These are phyloP conservation scores for Talaromyces sp. DNA, from an alignment of 2,329 filamentous ascomycete species.

Conservation along the genomic window DNA sequence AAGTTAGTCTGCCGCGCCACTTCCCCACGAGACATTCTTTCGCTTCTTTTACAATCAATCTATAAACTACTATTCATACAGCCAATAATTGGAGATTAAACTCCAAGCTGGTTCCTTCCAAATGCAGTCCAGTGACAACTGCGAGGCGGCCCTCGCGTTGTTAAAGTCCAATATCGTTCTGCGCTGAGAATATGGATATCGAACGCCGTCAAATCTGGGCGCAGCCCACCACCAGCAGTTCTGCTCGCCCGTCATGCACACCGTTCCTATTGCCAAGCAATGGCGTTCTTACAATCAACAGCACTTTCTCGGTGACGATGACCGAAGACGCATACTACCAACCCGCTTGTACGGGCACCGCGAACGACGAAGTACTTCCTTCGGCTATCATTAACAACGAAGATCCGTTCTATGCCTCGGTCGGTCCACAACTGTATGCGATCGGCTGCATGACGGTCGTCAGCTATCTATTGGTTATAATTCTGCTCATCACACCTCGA, in stretches of 20 bases:
- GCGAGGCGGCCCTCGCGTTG: constrained; percentile 14
- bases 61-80: not conserved
- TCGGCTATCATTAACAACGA: constrained; percentile 62
- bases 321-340: constrained; percentile 49
- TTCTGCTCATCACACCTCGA: constrained; percentile 90
- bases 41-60: not conserved
- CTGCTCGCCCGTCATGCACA: constrained; percentile 52
- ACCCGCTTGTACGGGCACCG: constrained; percentile 46
- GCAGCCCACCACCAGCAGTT: constrained; percentile 36
- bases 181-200: constrained; percentile 27
- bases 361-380: constrained; percentile 32
- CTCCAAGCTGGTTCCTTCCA: constrained; percentile 6
- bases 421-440: constrained; percentile 88
- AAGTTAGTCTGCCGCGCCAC: not conserved
- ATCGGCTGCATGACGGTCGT: constrained; percentile 87
- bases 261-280: constrained; percentile 60
- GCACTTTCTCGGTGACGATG: constrained; percentile 43
- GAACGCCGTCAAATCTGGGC: constrained; percentile 42
- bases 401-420: constrained; percentile 90
- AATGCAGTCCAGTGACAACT: constrained; percentile 14
- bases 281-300: constrained; percentile 45
- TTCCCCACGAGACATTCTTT: not conserved
- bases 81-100: not conserved
- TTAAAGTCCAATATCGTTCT: not conserved
- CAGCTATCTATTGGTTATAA: constrained; percentile 86